Evolutionary conservation across 805 yeast species (phyloP).

Genomic region (Blastobotrys parvus): DNA sequence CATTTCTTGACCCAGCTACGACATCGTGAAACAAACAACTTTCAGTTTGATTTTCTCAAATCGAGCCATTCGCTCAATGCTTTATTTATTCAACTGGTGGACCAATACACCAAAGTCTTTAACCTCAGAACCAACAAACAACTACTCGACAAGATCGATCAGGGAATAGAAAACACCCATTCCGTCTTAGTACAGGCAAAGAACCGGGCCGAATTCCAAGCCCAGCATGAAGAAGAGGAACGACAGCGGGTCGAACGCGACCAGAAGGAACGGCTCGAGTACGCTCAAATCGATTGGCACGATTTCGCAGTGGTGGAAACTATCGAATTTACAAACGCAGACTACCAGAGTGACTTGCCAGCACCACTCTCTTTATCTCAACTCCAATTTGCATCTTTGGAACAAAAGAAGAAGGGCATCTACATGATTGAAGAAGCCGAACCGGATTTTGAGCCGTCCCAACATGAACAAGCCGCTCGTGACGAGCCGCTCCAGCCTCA

Average conservation of each 20-base stretch:
- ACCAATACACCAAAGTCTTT: conserved; percentile 45
- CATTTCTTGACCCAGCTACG: conserved; percentile 35
- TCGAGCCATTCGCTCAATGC: conserved; percentile 51
- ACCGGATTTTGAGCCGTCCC: conserved; percentile 28
- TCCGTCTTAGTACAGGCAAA: conserved; percentile 40
- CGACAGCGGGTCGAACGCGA: conserved; percentile 31
- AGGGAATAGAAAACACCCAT: conserved; percentile 27
- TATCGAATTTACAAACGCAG: conserved; percentile 49
- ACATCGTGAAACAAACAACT: conserved; percentile 24
- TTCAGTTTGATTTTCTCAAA: conserved; percentile 63
- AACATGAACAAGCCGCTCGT: not conserved
- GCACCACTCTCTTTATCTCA: conserved; percentile 48
- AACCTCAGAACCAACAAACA: conserved; percentile 20
- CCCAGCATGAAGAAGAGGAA: conserved; percentile 29
- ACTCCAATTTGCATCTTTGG: conserved; percentile 52
- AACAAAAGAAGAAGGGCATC: conserved; percentile 36
- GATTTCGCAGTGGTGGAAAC: conserved; percentile 67
- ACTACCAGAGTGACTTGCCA: conserved; percentile 40
- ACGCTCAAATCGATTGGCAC: conserved; percentile 81
- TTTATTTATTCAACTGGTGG: conserved; percentile 40
- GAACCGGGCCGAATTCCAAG: conserved; percentile 47
- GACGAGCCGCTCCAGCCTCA: conserved; percentile 9
- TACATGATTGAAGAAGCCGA: conserved; percentile 36
- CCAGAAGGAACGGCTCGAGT: conserved; percentile 41
- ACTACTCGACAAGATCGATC: conserved; percentile 17